Conservation (phyloP, 2,329 filamentous ascomycete genomes). For the Anthostomella pinea region DNA sequence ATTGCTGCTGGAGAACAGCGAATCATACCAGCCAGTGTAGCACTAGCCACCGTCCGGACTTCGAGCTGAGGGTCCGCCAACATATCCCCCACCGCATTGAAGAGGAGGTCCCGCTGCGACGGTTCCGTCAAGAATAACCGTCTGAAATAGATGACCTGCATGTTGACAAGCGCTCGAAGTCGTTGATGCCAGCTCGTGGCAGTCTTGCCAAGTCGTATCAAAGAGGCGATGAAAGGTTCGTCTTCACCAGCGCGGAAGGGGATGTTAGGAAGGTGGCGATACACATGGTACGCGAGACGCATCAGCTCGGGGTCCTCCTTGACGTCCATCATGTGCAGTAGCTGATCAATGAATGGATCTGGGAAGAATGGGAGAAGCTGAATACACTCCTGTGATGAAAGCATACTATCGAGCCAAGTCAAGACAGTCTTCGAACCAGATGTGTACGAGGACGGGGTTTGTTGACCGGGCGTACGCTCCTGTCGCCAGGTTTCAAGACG, state of each 20-base stretch:
- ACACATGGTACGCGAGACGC: conserved; percentile 91
- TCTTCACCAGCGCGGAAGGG: conserved; percentile 87
- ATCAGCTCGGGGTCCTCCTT: conserved; percentile 97
- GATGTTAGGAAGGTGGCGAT: conserved; percentile 92
- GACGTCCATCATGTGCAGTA: conserved; percentile 99
- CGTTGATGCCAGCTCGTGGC: conserved; percentile 94
- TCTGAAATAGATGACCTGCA: conserved; percentile 98
- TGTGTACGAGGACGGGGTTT: conserved; percentile 91
- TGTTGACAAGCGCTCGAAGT: conserved; percentile 90
- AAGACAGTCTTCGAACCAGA: conserved; percentile 94
- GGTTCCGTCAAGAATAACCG: conserved; percentile 82
- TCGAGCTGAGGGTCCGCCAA: conserved; percentile 87
- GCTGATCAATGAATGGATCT: conserved; percentile 81
- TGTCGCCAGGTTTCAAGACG: conserved; percentile 85
- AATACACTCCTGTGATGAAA: conserved; percentile 90
- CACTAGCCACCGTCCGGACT: conserved; percentile 87
- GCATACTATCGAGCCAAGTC: conserved; percentile 87
- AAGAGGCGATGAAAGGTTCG: conserved; percentile 74
- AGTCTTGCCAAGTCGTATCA: conserved; percentile 83
- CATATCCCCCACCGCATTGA: conserved; percentile 94
- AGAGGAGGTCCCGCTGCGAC: conserved; percentile 73
- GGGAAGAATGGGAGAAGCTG: conserved; percentile 91
- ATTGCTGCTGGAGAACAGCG: conserved; percentile 83
- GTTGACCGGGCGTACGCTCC: conserved; percentile 80
- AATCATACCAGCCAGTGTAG: conserved; percentile 95